Evolutionary conservation across 2,329 filamentous ascomycete species (phyloP).

Genomic region (Lachnellula cervina): DNA sequence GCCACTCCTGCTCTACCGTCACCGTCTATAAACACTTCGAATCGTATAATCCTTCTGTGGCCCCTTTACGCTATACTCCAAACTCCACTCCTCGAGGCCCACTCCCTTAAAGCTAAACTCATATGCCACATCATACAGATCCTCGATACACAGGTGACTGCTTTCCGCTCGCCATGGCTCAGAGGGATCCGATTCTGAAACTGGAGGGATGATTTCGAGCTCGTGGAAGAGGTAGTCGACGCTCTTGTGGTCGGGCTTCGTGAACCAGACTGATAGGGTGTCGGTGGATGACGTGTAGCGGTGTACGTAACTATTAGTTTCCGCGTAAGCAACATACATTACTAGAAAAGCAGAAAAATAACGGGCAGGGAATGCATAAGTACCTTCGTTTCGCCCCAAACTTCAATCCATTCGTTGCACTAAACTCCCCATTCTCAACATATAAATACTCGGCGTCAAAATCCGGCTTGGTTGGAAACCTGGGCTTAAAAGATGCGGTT

Average conservation of each 20-base stretch:
- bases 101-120: constrained; percentile 59
- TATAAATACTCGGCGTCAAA: constrained; percentile 56
- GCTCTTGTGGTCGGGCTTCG: constrained; percentile 53
- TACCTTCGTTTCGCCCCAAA: constrained; percentile 27
- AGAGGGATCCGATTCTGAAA: neutral
- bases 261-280: constrained; percentile 67
- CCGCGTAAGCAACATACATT: too few species aligned
- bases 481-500: constrained; percentile 59
- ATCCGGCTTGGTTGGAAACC: constrained; percentile 48
- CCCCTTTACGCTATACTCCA: constrained; percentile 63
- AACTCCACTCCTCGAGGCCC: constrained; percentile 51
- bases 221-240: constrained; percentile 74
- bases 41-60: constrained; percentile 71
- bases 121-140: constrained; percentile 67
- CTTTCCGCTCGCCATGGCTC: constrained; percentile 56
- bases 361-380: neutral
- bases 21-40: constrained; percentile 43
- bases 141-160: constrained; percentile 65
- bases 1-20: neutral
- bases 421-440: constrained; percentile 62
- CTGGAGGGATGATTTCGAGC: constrained; percentile 53
- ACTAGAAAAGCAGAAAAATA: neutral
- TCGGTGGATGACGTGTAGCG: constrained; percentile 60
- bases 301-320: constrained; percentile 60
- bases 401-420: constrained; percentile 38